Conservation (phyloP, 352 stramenopile genomes). For the Blastocystis sp. region DNA sequence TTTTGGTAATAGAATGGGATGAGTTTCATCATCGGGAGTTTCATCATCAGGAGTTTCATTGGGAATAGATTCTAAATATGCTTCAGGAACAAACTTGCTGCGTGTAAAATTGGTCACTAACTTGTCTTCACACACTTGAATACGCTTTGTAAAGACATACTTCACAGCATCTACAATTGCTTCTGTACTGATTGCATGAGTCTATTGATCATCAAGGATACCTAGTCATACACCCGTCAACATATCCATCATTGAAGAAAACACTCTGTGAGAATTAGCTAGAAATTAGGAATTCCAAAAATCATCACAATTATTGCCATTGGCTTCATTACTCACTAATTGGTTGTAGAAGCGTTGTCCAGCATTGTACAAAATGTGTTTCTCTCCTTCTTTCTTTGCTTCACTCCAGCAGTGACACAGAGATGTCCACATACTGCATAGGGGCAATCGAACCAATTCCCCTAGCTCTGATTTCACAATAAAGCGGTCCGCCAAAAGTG, state of each 20-base stretch:
- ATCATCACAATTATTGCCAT: neutral
- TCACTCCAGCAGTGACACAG: neutral
- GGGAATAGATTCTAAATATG: neutral
- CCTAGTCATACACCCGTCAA: neutral
- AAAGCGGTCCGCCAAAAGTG: neutral
- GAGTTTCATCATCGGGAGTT: neutral
- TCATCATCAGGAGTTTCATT: neutral
- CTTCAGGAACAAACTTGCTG: neutral
- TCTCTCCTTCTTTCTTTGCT: neutral
- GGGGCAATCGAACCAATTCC: neutral
- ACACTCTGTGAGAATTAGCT: neutral
- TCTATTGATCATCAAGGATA: neutral
- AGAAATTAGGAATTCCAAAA: neutral
- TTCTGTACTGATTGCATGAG: conserved; percentile 22
- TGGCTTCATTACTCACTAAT: neutral
- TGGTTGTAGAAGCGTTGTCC: conserved; percentile 37
- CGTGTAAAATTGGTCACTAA: conserved; percentile 16
- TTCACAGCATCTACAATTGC: conserved; percentile 44
- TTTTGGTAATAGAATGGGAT: neutral
- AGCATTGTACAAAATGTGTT: conserved; percentile 22
- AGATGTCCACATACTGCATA: neutral
- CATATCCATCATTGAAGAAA: conserved; percentile 48
- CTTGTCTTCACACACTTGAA: neutral
- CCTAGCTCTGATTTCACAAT: neutral
- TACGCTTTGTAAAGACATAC: conserved; percentile 45